phyloP scores from a whole-genome alignment of 306 rosid genomes.

The cucumber (Cucumis sativus) region DNA sequence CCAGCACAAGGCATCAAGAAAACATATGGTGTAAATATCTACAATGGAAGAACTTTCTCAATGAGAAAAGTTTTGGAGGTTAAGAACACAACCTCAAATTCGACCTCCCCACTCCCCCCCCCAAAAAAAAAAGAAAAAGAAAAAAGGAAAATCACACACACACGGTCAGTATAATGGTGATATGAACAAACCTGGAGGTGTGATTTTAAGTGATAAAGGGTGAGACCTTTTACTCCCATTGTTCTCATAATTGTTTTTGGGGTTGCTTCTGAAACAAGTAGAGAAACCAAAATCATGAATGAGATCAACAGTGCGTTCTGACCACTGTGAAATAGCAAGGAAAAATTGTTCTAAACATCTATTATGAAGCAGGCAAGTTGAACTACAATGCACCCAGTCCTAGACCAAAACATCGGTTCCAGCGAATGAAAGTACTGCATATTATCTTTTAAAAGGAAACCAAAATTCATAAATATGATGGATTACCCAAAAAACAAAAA shows the following conservation, averaged over 20 bases:
- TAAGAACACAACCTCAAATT: background rate
- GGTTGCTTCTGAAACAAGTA: constrained; percentile 39
- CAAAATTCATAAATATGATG: background rate
- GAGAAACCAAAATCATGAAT: constrained; percentile 3
- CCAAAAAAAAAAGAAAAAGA: background rate
- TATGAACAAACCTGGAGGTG: constrained; percentile 42
- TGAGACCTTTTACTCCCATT: constrained; percentile 55
- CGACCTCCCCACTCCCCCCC: background rate
- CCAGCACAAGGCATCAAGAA: constrained; percentile 12
- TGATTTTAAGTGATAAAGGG: constrained; percentile 55
- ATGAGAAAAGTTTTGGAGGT: background rate
- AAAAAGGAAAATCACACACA: too few relatives aligned
- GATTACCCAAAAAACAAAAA: background rate
- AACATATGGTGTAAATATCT: background rate
- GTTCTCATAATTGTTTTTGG: constrained; percentile 54
- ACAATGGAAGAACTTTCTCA: background rate
- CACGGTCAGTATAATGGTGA: background rate
- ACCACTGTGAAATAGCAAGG: background rate
- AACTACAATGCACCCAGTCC: background rate
- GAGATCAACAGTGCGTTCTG: background rate
- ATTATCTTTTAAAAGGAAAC: background rate
- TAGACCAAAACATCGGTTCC: background rate
- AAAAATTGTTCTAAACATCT: background rate
- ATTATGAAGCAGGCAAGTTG: background rate
- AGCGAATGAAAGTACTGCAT: background rate